Evolutionary conservation across 345 rosid species (phyloP), one percentile per base, ranked within the genome.

Genomic region (Bretschneidera sinensis): DNA sequence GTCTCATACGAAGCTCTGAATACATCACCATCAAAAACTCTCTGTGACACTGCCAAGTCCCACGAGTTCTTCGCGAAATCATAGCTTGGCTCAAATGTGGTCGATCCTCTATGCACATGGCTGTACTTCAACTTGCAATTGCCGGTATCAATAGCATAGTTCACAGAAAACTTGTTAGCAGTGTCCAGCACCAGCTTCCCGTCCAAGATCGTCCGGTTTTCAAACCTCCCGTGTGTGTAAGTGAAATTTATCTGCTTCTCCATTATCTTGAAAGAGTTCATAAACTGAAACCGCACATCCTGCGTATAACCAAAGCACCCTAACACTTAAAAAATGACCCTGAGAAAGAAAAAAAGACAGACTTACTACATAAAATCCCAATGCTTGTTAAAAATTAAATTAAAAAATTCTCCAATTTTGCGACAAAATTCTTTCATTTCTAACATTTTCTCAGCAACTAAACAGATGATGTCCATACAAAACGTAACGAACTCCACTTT

Each of bases 251-350:
- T 50, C 67, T 52, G 67, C 50, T 68, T 78, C 54, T 73, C 65
- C 48, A 59, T 17, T 13, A 74, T 13, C 24, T 58, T 65, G 5
- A 70, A 70, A 0, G 64, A 62, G 64, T 71, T 68, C 76, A 78
- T 71, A 54, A 78, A 78, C 68, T 74, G 79, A 56, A 74, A 68
- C 22, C 55, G 63, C 14, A 78, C 28, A 61, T 74, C 76, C 82
- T 74, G 64, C 51, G 51, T 0, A 9, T 0, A 48, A 63, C 48
- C 28, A 22, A 31, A 61, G 48, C 20, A 50, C 28, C 2, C 15
- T 1, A 1, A 39, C 15, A 13, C 10, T 11, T 4, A 14, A 14
- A 39, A 39, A 1, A 39, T 28, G 8, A 28, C 33, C 33, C n/a
- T n/a, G n/a, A n/a, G n/a, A n/a, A n/a, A 28, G 33, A 39, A 39